Base-by-base conservation (phyloP, 108 stramenopile species). In the Poteriospumella lacustris region DNA sequence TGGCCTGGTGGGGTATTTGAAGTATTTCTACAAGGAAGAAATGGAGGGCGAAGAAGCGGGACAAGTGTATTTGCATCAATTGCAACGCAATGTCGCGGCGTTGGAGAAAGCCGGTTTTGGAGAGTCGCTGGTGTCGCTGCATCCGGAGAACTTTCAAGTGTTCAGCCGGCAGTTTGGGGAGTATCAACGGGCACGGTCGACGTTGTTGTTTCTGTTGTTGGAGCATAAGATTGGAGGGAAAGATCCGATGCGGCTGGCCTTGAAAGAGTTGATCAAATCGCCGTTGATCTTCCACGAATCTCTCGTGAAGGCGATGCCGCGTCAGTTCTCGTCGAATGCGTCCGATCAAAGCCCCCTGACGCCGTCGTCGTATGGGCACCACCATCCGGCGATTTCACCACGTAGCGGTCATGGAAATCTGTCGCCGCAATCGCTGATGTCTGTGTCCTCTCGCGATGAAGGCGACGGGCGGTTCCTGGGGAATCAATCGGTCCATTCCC, bases 231-330 rank as follows among this genome's bases (percentile, higher is more conserved):
- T 42, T 52, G 70, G 70, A 29, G 70, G 70, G 19, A 73, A 73
- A 26, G 70, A 73, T 42, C n/a, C 70, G 3, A 52, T 73, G 70
- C 36, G 70, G 5, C 12, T 73, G 3, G 41, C 41, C 26, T 73
- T 52, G 15, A 73, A 73, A 73, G 12, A 73, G 5, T 5, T 64
- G 5, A 64, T 64, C 19, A 73, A 73, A 42, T 73, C 47, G 33
- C 70, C 70, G 28, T 73, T 41, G 19, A 67, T 67, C 9, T 67
- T 67, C n/a, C n/a, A n/a, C n/a, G n/a, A n/a, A n/a, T n/a, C n/a
- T n/a, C n/a, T n/a, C n/a, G n/a, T n/a, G n/a, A n/a, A n/a, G n/a
- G n/a, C n/a, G n/a, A n/a, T n/a, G n/a, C n/a, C n/a, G n/a, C n/a
- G n/a, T n/a, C n/a, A n/a, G n/a, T n/a, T n/a, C n/a, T n/a, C n/a